Evolutionary conservation across 805 yeast genomes (phyloP), one percentile per base, ranked within the genome.

Genomic region (Metschnikowia colocasiae): DNA sequence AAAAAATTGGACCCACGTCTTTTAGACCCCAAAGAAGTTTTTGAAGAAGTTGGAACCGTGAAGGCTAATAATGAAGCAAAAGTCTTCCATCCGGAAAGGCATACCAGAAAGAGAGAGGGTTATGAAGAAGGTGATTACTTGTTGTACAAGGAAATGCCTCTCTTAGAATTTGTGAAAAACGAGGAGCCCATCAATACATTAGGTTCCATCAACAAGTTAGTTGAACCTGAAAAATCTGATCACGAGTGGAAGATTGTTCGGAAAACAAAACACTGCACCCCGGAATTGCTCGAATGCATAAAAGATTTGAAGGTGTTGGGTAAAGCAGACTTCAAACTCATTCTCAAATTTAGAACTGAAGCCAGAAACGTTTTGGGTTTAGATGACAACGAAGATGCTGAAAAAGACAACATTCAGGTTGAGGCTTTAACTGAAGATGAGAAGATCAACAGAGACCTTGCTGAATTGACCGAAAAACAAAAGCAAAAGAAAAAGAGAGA

Each of bases 271-370:
- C 82, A 82, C 56, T 88, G 95, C 7, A 86, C 90, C 0, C 73
- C 76, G 0, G 98, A 92, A 62, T 76, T 94, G 43, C 64, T 82
- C 39, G 90, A 84, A 56, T 89, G 96, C 64, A 74, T 92, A 58
- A 87, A 85, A 61, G 99, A 94, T 77, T 77, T 94, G 63, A 89
- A 88, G 64, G 97, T 92, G 5, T 75, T 94, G 46, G 99, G 99
- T 57, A 89, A 82, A 65, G 92, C 90, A 60, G 99, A 94, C 66
- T 94, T 94, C 72, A 84, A 92, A 59, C 68, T 74, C 63, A 78
- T 94, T 45, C 72, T 94, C 50, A 87, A 81, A 65, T 94, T 97
- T 88, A 83, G 99, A 70, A 81, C 84, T 56, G 82, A 83, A 45
- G 92, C 96, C 1, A 80, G 99, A 61, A 87, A 80, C 26, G 66